A percentile compares a stretch with the other conserved stretches of the same genome.
phyloP scores from a whole-genome alignment of 106 monocot genomes.

The Posidonia australis region DNA sequence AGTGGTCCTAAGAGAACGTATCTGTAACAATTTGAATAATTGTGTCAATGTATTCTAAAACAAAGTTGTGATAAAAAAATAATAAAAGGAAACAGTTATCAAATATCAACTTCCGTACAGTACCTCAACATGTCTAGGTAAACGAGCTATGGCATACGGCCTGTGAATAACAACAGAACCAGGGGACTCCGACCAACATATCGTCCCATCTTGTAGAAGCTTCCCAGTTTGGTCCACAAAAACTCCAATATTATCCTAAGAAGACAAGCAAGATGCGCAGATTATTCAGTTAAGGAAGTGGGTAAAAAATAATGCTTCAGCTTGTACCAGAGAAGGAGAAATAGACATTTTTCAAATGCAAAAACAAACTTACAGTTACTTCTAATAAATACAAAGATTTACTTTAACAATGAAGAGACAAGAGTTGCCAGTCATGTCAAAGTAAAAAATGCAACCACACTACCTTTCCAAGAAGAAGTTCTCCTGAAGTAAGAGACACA shows the following conservation, averaged over 20 bases:
- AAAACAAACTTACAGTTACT: neutral
- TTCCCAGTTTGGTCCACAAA: slow-evolving; percentile 99
- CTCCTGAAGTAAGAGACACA: slow-evolving; percentile 67
- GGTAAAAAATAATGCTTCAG: neutral
- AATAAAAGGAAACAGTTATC: neutral
- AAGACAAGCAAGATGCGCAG: neutral
- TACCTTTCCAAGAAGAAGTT: slow-evolving; percentile 96
- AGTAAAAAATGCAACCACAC: neutral
- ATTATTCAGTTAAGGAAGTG: neutral
- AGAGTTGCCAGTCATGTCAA: neutral
- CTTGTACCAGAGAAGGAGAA: neutral
- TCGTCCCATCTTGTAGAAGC: slow-evolving; percentile 87
- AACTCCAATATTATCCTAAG: slow-evolving; percentile 91
- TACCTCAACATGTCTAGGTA: slow-evolving; percentile 76
- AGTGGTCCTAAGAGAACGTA: slow-evolving; percentile 79
- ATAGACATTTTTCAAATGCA: neutral
- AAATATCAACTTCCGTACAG: neutral
- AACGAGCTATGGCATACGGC: slow-evolving; percentile 77
- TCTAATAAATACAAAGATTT: neutral
- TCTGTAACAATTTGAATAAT: slow-evolving; percentile 32
- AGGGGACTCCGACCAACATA: slow-evolving; percentile 93
- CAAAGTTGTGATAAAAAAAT: neutral
- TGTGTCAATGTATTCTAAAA: neutral
- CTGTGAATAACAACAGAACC: slow-evolving; percentile 61
- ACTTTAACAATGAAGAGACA: neutral